Evolutionary conservation across 2,329 filamentous ascomycete species (phyloP), one percentile per base, ranked within the genome.

Genomic region (Monilinia aucupariae): DNA sequence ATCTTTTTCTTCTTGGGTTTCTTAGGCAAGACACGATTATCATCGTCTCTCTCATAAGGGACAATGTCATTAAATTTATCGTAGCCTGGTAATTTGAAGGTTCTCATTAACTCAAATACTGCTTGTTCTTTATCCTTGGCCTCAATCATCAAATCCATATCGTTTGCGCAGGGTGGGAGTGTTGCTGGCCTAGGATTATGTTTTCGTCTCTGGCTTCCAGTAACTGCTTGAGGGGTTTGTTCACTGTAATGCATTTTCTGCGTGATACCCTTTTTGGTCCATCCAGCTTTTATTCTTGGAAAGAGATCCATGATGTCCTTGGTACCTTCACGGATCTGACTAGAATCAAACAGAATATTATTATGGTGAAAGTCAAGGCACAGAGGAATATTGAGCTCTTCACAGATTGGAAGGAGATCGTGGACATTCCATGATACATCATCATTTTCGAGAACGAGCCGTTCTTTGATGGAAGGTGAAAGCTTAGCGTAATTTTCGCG

Each of bases 211-310:
- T 96, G 88, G 0, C 85, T 82, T 0, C 82, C 83, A 0, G 92
- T 96, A 48, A 96, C 83, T 1, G 92, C 91, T n/a, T 84, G 80
- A 0, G 87, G 80, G 10, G 84, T 86, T 0, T 87, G 88, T 73
- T 97, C 93, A 32, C 90, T 96, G 75, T 97, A 97, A 72, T 97
- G 93, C 91, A 97, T 96, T 77, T 97, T 97, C 70, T 94, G 93
- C 2, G 81, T 92, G 67, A 96, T 97, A 1, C 81, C 78, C 74
- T 97, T 97, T 37, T 85, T 82, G 0, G 82, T 84, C 93, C 93
- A 97, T 0, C 91, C 97, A 3, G 87, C 85, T 50, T 83, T 81
- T 71, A 97, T 97, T 5, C 88, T 85, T 0, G 87, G 86, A 65
- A 85, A 94, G 0, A 96, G 77, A 0, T 79, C 75, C 55, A 89